Base-by-base conservation (phyloP, 2,329 filamentous ascomycete species). In the Ophiostoma triangulosporum region DNA sequence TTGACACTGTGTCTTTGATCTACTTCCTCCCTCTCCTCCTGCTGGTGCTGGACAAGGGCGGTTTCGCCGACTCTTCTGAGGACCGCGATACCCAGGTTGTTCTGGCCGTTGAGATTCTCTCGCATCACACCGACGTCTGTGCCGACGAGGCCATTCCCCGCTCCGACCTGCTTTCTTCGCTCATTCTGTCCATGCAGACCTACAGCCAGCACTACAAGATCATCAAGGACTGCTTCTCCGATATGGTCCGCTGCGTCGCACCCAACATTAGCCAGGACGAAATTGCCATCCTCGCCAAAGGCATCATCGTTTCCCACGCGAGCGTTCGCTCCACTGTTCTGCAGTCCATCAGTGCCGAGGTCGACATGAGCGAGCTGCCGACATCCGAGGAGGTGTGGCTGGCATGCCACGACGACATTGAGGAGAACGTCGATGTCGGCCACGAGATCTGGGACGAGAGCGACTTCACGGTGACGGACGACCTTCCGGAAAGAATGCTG, bases 401-500 rank as follows among this genome's bases (percentile, higher is more conserved):
- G 40, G 87, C 87, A 43, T 91, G 83, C 62, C 90, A 98, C 62
- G 93, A 98, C 59, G 88, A 95, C 61, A 80, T 88, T 20, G 80
- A 85, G 43, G 90, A 97, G 65, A 97, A 97, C 62, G 78, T 77
- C 8, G 87, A 89, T 46, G 73, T 95, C 52, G 91, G 86, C 6
- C 78, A 76, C 51, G 86, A 91, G 12, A 95, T 98, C 33, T 98
- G 93, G 93, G 88, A 95, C 63, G 93, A 96, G 63, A 95, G 91
- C 64, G 84, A 80, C 7, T 84, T 97, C 57, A 71, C 84, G 56
- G 70, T 91, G 12, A 76, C 79, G 1, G 70, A 78, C 20, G 74
- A 84, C 6, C 77, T 86, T 8, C 80, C 86, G 7, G 66, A 74
- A 54, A 78, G 76, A 60, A 83, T 90, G 63, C 70, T 95, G 49